phyloP scores from a whole-genome alignment of 1,139 yeast species.

The Saccharomycopsis hybrid region DNA sequence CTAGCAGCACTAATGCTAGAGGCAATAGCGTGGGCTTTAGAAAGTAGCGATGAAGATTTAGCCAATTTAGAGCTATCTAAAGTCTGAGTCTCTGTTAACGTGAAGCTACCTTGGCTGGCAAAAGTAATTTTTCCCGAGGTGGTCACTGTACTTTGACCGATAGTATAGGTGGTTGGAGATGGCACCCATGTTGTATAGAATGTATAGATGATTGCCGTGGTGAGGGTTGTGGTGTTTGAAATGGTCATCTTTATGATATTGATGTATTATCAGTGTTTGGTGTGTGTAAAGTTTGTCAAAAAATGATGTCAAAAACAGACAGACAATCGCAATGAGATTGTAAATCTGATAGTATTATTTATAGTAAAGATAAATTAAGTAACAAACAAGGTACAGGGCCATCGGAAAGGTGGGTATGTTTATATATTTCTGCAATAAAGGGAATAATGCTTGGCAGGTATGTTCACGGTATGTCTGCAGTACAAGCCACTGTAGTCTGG shows the following conservation, averaged over 20 bases:
- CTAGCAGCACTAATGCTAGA: constrained; percentile 18
- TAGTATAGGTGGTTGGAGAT: constrained; percentile 11
- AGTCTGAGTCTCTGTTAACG: constrained; percentile 18
- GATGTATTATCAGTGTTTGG: neutral
- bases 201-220: constrained; percentile 21
- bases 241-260: neutral
- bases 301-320: too few species aligned
- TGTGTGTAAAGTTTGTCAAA: neutral
- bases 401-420: too few species aligned
- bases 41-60: constrained; percentile 13
- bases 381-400: neutral
- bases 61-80: constrained; percentile 17
- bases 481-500: too few species aligned
- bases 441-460: too few species aligned
- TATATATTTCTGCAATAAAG: too few species aligned
- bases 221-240: constrained; percentile 16
- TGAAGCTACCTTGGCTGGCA: constrained; percentile 18
- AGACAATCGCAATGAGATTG: neutral
- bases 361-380: neutral
- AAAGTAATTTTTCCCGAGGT: constrained; percentile 19
- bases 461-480: too few species aligned
- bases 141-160: constrained; percentile 14
- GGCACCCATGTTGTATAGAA: constrained; percentile 18
- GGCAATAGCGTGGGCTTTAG: constrained; percentile 18
- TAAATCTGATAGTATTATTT: neutral